Conservation (phyloP, 2,329 filamentous ascomycete genomes). For the Juglanconis juglandina region DNA sequence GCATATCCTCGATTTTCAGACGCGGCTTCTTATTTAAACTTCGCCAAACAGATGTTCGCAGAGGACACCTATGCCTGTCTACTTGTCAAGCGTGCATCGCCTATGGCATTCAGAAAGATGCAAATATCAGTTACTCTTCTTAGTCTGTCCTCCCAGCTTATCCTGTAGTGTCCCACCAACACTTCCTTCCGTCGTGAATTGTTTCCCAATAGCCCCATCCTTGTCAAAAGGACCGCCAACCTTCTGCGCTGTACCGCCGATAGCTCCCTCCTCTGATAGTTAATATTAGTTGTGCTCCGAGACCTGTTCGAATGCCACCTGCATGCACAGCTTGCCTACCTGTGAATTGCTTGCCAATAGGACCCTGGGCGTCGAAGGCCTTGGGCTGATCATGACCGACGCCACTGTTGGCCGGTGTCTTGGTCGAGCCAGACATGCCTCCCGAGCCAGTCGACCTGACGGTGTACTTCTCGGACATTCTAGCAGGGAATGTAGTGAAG, state of each 20-base stretch:
- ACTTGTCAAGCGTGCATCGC: no score
- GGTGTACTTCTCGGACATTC: constrained; percentile 18
- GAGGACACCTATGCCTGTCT: no score
- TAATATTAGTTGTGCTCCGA: background rate
- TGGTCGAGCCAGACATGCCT: constrained; percentile 13
- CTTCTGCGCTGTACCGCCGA: constrained; percentile 49
- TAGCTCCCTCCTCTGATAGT: constrained; percentile 38
- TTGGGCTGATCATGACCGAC: constrained; percentile 32
- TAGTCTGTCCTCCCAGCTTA: constrained; percentile 36
- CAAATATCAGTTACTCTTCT: constrained; percentile 7
- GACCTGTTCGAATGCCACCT: background rate
- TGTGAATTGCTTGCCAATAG: constrained; percentile 55
- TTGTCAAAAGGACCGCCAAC: constrained; percentile 49
- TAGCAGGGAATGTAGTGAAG: background rate
- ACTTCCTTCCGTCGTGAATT: constrained; percentile 51
- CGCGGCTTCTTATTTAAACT: no score
- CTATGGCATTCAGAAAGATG: background rate
- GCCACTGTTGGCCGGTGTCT: constrained; percentile 24
- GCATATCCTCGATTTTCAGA: no score
- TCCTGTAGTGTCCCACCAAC: constrained; percentile 53
- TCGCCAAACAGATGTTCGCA: no score
- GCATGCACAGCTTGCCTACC: constrained; percentile 27
- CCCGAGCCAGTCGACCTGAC: constrained; percentile 13
- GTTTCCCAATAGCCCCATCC: constrained; percentile 51
- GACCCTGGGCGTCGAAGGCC: constrained; percentile 46